Evolutionary conservation across 192 early-diverging fungal genomes (phyloP).

Genomic region (Oehlia diaphana): DNA sequence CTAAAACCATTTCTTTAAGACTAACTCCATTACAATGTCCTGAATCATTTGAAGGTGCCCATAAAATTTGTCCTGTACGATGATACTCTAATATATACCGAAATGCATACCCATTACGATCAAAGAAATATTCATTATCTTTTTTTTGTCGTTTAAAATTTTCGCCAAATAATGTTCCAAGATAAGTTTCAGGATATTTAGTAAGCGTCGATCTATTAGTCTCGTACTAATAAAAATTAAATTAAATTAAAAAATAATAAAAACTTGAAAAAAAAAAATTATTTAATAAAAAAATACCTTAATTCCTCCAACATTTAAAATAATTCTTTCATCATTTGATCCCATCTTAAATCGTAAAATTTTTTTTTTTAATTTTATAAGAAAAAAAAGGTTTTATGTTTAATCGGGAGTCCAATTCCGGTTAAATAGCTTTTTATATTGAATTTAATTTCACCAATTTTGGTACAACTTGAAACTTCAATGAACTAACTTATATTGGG

Average conservation of each 20-base stretch:
- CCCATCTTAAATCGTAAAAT: neutral
- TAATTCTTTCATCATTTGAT: neutral
- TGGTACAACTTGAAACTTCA: too few relatives aligned
- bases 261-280: neutral
- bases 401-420: too few relatives aligned
- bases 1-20: neutral
- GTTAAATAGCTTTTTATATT: too few relatives aligned
- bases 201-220: neutral
- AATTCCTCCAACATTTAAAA: slow-evolving; percentile 9
- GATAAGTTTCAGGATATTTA: slow-evolving; percentile 9
- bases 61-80: slow-evolving; percentile 17
- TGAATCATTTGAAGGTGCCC: neutral
- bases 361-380: neutral
- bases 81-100: slow-evolving; percentile 20
- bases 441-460: too few relatives aligned
- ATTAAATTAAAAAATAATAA: neutral
- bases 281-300: neutral
- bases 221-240: neutral
- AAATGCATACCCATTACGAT: slow-evolving; percentile 26
- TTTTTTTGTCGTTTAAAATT: neutral
- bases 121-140: slow-evolving; percentile 25
- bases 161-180: neutral
- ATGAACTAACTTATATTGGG: too few relatives aligned
- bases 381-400: neutral
- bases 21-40: neutral